Evolutionary conservation across 1,284 basidiomycete genomes (phyloP).

Genomic region (Moesziomyces parantarcticus): DNA sequence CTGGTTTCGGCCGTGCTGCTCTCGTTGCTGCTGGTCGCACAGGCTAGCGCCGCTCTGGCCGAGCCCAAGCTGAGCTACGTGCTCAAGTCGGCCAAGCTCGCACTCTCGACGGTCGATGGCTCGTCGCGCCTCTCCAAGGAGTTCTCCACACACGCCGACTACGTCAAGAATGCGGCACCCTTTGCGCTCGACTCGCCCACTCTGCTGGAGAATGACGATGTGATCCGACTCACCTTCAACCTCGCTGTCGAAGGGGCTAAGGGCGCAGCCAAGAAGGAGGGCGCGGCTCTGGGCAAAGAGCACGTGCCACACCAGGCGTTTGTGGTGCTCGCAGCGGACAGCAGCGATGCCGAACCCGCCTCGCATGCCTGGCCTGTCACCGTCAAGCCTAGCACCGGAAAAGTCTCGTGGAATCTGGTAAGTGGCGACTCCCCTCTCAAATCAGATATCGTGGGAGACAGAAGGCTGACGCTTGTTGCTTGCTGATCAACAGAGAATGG

Average conservation of each 20-base stretch:
- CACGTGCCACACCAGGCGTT: constrained; percentile 51
- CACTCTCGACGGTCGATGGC: constrained; percentile 46
- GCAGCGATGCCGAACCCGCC: background rate
- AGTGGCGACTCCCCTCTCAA: background rate
- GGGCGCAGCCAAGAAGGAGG: constrained; percentile 23
- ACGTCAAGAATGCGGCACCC: constrained; percentile 26
- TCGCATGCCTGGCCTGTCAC: constrained; percentile 38
- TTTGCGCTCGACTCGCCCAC: constrained; percentile 30
- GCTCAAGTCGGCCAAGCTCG: constrained; percentile 43
- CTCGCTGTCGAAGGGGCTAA: constrained; percentile 29
- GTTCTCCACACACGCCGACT: constrained; percentile 37
- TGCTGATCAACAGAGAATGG: constrained; percentile 23
- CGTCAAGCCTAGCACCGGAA: constrained; percentile 49
- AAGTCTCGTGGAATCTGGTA: constrained; percentile 52
- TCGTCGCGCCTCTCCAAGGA: constrained; percentile 44
- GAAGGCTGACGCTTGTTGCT: background rate
- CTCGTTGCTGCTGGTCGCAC: constrained; percentile 20
- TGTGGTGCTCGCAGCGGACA: constrained; percentile 36
- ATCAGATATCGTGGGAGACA: background rate
- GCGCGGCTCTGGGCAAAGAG: constrained; percentile 30
- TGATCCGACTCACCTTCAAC: constrained; percentile 44
- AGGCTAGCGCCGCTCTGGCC: constrained; percentile 28
- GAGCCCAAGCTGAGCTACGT: constrained; percentile 47
- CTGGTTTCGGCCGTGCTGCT: constrained; percentile 5
- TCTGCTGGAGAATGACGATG: constrained; percentile 50